Evolutionary conservation across 257 asterid genomes (phyloP), one percentile per base, ranked within the genome.

Genomic region (Prunella vulgaris): DNA sequence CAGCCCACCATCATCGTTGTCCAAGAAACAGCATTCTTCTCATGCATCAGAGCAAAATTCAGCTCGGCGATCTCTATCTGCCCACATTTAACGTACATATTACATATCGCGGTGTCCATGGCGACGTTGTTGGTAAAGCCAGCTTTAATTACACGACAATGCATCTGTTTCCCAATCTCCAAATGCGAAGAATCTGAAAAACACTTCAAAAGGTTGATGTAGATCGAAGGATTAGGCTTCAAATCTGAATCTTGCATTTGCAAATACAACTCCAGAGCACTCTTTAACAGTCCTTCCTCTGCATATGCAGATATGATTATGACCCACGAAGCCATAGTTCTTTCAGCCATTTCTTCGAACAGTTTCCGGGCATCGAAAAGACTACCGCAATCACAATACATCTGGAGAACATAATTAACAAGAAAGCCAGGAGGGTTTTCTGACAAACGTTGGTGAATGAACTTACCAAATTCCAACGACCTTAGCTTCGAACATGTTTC

Each of bases 1-100:
- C 71, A 84, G 7, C 88, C 88, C 76, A 81, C 83, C 79, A 85
- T 81, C 84, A 85, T 67, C 0, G 78, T 63, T 22, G 91, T 85
- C 86, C 88, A 83, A 4, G 86, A 49, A 35, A 81, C 68, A 2
- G 56, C 78, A 68, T 75, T 83, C 78, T 72, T 83, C 37, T 81
- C 86, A 5, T 5, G 60, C 82, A 83, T 83, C 72, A 46, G 61
- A 28, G 68, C 68, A 44, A 85, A 85, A 24, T 48, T 35, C 58
- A 64, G 40, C 59, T 81, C 76, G 0, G 86, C 88, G 27, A 64
- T 35, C 46, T 79, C 78, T 65, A 81, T 38, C 28, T 64, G 12
- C 59, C 88, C 78, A 58, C 84, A 81, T 72, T 79, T 86, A 38
- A 33, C 73, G 37, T 86, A 81, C 88, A 86, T 86, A 30, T 71